These are phyloP conservation scores for Babjeviella inositovora DNA, from an alignment of 805 yeast species.

Conservation along the genomic window DNA sequence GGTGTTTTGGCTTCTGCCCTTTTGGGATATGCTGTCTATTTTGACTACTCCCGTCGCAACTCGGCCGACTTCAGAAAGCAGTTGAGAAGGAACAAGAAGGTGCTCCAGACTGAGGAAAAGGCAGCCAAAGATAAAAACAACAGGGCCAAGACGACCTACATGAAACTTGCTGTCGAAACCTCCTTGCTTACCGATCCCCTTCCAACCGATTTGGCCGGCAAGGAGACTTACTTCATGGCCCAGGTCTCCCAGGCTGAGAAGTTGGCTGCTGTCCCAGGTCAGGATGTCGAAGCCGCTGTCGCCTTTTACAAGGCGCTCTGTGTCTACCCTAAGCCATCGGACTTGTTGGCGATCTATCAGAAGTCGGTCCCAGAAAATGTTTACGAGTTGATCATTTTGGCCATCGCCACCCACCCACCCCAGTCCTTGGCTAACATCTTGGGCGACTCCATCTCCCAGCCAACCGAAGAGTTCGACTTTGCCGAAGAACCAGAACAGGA, in stretches of 20 bases:
- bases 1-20: slow-evolving; percentile 43
- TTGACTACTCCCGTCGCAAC: slow-evolving; percentile 84
- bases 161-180: slow-evolving; percentile 43
- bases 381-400: slow-evolving; percentile 69
- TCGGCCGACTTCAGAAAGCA: slow-evolving; percentile 68
- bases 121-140: slow-evolving; percentile 45
- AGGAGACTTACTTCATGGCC: slow-evolving; percentile 67
- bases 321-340: slow-evolving; percentile 91
- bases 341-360: slow-evolving; percentile 78
- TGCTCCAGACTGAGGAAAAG: slow-evolving; percentile 32
- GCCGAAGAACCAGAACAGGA: slow-evolving; percentile 1
- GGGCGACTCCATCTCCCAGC: too few relatives aligned
- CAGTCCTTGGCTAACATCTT: slow-evolving; percentile 56
- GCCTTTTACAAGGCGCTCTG: slow-evolving; percentile 86
- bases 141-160: slow-evolving; percentile 38
- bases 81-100: slow-evolving; percentile 46
- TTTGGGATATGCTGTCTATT: slow-evolving; percentile 70
- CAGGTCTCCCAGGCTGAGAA: slow-evolving; percentile 82
- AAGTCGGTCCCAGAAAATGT: slow-evolving; percentile 72
- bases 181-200: slow-evolving; percentile 62
- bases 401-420: slow-evolving; percentile 89
- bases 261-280: slow-evolving; percentile 46
- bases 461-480: not conserved
- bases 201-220: slow-evolving; percentile 51
- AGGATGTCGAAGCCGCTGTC: slow-evolving; percentile 72